Base-by-base conservation (phyloP, 805 yeast species). In the Metschnikowia orientalis region DNA sequence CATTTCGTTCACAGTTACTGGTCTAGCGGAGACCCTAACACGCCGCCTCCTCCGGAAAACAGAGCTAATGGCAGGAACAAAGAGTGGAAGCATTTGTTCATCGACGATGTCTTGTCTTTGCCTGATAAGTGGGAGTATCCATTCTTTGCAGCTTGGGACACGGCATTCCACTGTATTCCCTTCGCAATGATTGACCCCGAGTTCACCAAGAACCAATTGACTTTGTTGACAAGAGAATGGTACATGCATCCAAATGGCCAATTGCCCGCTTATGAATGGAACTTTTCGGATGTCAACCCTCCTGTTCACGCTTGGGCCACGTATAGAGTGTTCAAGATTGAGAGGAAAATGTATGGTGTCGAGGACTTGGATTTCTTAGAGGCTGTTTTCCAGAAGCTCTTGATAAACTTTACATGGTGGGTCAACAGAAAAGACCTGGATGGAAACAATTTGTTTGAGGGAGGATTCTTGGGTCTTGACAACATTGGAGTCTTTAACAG, bases 201-300 rank as follows among this genome's bases (percentile, higher is more conserved):
- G 35, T 88, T 85, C 63, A 94, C 96, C 21, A 88, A 88, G 57
- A 80, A 76, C 48, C 96, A 88, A 61, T 71, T 88, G 47, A 95
- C 82, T 54, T 64, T 88, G 37, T 65, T 88, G 55, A 81, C 95
- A 18, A 73, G 95, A 53, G 97, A 88, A 60, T 88, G 96, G 96
- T 88, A 88, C 55, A 86, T 87, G 94, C 95, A 90, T 55, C 96
- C 96, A 28, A 88, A 88, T 56, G 97, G 97, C n/a, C 96, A 89
- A 59, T 77, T 87, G 44, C 96, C 97, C 0, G 95, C 96, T 9
- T 88, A 88, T 57, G 97, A 88, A 60, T 88, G 97, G 97, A 88
- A 89, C 56, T 88, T 88, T 51, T 69, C 83, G 41, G 97, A 88
- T 57, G 95, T 89, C n/a, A 88, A 88, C 55, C 97, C 97, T 1